Evolutionary conservation across 1,139 yeast species (phyloP).

Genomic region (Geotrichum macrosporum): DNA sequence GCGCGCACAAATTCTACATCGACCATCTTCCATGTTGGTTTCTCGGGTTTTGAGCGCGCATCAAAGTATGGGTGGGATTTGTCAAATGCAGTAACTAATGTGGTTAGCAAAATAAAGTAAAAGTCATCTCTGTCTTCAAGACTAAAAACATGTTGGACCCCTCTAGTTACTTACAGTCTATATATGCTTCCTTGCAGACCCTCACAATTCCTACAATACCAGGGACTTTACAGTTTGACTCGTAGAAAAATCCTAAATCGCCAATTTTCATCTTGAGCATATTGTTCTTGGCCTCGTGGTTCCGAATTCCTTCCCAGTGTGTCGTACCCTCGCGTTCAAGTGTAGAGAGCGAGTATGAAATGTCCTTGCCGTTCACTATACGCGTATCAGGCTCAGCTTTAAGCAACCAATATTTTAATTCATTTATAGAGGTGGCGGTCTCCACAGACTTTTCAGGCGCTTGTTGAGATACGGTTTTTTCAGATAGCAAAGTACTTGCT

Average conservation of each 20-base stretch:
- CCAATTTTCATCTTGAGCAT: conserved; percentile 45
- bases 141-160: too few species aligned
- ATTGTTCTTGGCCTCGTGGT: conserved; percentile 51
- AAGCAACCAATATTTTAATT: conserved; percentile 47
- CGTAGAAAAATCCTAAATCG: conserved; percentile 49
- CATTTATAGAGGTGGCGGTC: conserved; percentile 7
- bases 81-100: conserved; percentile 39
- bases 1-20: conserved; percentile 45
- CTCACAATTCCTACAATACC: conserved; percentile 49
- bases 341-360: conserved; percentile 45
- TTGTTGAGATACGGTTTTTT: too few species aligned
- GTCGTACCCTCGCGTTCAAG: conserved; percentile 39
- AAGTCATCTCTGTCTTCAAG: not conserved
- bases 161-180: conserved; percentile 36
- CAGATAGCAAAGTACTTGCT: too few species aligned
- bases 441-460: not conserved
- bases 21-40: conserved; percentile 54
- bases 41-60: conserved; percentile 40
- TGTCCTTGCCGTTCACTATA: conserved; percentile 48
- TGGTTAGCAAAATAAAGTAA: conserved; percentile 20
- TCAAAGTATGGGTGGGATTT: conserved; percentile 45
- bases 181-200: conserved; percentile 44
- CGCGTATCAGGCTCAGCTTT: conserved; percentile 52
- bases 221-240: conserved; percentile 54
- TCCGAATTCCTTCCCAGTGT: conserved; percentile 57